Evolutionary conservation across 148 eudicot species (phyloP).

Genomic region (Rhododendron vialii): DNA sequence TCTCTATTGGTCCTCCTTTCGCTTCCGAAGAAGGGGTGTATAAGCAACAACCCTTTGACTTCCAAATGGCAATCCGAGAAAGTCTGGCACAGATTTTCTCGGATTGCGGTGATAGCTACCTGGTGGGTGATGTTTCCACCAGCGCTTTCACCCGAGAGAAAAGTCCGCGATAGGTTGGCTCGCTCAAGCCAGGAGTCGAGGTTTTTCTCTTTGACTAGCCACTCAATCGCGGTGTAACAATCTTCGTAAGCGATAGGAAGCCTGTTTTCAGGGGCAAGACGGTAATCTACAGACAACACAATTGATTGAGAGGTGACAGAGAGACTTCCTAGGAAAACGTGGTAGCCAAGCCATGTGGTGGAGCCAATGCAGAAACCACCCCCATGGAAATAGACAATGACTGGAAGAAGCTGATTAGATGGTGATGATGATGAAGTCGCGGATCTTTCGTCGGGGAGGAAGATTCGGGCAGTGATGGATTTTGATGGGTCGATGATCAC

Average conservation of each 20-base stretch:
- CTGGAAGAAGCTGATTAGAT: conserved; percentile 26
- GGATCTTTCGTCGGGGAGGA: conserved; percentile 26
- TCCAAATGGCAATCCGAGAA: conserved; percentile 1
- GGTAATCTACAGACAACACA: conserved; percentile 64
- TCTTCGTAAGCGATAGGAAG: conserved; percentile 77
- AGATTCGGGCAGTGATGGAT: conserved; percentile 59
- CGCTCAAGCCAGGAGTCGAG: conserved; percentile 40
- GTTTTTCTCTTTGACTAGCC: conserved; percentile 31
- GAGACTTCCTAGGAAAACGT: conserved; percentile 59
- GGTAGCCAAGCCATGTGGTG: conserved; percentile 81
- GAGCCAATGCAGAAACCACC: conserved; percentile 93
- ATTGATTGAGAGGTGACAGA: conserved; percentile 31
- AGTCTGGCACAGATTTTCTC: background rate
- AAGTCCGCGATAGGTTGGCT: conserved; percentile 49
- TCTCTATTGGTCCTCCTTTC: conserved; percentile 53
- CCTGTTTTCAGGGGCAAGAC: conserved; percentile 83
- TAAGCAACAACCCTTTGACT: conserved; percentile 44
- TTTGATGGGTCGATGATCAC: conserved; percentile 49
- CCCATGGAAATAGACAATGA: conserved; percentile 76
- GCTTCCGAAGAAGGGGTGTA: conserved; percentile 83
- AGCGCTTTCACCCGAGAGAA: conserved; percentile 80
- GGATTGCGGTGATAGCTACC: conserved; percentile 33
- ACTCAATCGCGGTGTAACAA: conserved; percentile 45
- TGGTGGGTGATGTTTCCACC: conserved; percentile 86
- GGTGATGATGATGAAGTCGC: background rate